These are phyloP conservation scores for Aureobasidium zeae DNA, from an alignment of 2,329 filamentous ascomycete genomes.

Conservation along the genomic window DNA sequence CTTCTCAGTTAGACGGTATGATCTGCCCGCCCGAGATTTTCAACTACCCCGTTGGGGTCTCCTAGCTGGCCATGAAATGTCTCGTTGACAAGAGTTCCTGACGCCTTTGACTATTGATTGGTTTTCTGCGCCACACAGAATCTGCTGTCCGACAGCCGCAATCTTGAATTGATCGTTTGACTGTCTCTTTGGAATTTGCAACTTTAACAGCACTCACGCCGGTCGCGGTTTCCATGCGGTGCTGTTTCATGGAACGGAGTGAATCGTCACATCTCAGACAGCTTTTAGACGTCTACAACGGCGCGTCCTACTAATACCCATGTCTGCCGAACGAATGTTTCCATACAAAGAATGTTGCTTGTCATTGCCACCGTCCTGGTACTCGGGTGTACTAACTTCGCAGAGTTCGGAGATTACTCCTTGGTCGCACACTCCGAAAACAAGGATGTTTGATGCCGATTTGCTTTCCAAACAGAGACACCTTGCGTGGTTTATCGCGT, in stretches of 20 bases:
- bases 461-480: no score
- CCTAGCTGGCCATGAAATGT: slow-evolving; percentile 10
- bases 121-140: slow-evolving; percentile 10
- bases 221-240: neutral
- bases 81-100: slow-evolving; percentile 4
- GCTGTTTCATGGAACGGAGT: neutral
- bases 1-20: neutral
- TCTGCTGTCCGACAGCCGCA: neutral
- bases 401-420: no score
- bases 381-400: no score
- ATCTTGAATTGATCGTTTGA: neutral
- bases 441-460: no score
- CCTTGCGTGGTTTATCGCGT: no score
- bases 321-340: no score
- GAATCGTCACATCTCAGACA: no score
- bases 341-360: no score
- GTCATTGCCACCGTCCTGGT: no score
- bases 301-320: no score
- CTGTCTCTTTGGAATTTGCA: neutral
- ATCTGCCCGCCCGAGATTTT: slow-evolving; percentile 6
- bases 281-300: no score
- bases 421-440: no score
- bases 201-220: neutral
- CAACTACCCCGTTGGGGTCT: slow-evolving; percentile 6
- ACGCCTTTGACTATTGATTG: neutral